A percentile compares a stretch with the other conserved stretches of the same genome.
These are phyloP conservation scores for Taphrina communis DNA, from an alignment of 1,139 yeast genomes.

Conservation along the genomic window DNA sequence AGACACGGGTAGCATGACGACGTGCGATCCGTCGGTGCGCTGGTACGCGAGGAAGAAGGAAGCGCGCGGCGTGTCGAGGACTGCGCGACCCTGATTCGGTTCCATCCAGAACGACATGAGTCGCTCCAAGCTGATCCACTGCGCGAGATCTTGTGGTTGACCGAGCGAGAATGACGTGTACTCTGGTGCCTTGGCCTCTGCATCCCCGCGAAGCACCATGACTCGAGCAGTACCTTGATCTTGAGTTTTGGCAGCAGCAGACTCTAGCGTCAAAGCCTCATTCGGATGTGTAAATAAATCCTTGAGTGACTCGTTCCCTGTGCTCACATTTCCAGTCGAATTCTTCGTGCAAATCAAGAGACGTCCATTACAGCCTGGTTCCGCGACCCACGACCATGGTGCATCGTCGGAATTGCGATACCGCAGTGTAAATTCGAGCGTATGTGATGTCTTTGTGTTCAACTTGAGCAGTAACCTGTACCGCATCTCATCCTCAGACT, in stretches of 20 bases:
- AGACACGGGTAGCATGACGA: constrained; percentile 16
- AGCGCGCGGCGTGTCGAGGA: constrained; percentile 22
- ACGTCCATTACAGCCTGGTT: not conserved
- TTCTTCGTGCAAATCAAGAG: not conserved
- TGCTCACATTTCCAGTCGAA: not conserved
- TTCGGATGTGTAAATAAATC: not conserved
- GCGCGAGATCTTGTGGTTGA: constrained; percentile 4
- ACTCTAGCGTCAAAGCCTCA: not conserved
- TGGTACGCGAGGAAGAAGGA: constrained; percentile 17
- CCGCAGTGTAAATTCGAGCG: constrained; percentile 4
- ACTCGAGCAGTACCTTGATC: not conserved
- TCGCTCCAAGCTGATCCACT: constrained; percentile 28
- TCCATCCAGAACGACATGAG: constrained; percentile 34
- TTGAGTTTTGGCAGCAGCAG: not conserved
- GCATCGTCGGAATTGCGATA: not conserved
- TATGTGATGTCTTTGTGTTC: not conserved
- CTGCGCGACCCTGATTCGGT: constrained; percentile 22
- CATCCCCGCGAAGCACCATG: constrained; percentile 1
- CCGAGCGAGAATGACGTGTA: constrained; percentile 14
- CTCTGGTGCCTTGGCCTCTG: constrained; percentile 1
- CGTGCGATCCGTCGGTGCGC: constrained; percentile 22
- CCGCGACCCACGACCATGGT: constrained; percentile 2
- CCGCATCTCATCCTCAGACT: not conserved
- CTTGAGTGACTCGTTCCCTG: not conserved
- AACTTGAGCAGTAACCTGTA: not conserved